A percentile compares a stretch with the other conserved stretches of the same genome.
Conservation (phyloP, 345 rosid species). For the Citrus medica region DNA sequence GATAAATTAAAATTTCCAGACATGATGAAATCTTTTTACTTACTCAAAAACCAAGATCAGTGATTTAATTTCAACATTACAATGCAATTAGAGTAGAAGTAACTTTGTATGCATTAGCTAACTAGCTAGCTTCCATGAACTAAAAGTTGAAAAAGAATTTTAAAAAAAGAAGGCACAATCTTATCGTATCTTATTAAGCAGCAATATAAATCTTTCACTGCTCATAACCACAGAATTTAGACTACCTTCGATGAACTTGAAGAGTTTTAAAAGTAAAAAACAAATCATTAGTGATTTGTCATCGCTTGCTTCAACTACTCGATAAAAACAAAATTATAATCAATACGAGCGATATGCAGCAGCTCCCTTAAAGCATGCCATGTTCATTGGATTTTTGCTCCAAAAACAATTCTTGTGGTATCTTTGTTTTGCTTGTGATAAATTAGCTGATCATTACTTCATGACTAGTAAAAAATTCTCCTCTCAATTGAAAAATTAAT, state of each 20-base stretch:
- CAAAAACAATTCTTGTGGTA: neutral
- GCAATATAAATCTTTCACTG: neutral
- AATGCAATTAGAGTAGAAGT: neutral
- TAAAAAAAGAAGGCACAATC: constrained; percentile 2
- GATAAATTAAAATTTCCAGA: neutral
- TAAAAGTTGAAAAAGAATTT: neutral
- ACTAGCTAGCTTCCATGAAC: constrained; percentile 10
- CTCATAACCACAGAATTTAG: neutral
- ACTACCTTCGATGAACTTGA: constrained; percentile 3
- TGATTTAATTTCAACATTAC: neutral
- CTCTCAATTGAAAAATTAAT: neutral
- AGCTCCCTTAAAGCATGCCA: constrained; percentile 9
- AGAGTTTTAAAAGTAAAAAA: neutral
- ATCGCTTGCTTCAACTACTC: neutral
- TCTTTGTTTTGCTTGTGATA: neutral
- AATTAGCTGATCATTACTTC: neutral
- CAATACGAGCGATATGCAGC: neutral
- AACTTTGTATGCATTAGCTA: neutral
- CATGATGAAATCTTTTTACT: constrained; percentile 8
- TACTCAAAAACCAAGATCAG: constrained; percentile 9
- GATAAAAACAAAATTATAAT: neutral
- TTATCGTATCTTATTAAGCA: constrained; percentile 9
- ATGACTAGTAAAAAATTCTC: neutral
- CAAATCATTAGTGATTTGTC: neutral
- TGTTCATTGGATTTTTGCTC: neutral